These are phyloP conservation scores for Ramaria rubella DNA, from an alignment of 768 basidiomycete species.

Conservation along the genomic window DNA sequence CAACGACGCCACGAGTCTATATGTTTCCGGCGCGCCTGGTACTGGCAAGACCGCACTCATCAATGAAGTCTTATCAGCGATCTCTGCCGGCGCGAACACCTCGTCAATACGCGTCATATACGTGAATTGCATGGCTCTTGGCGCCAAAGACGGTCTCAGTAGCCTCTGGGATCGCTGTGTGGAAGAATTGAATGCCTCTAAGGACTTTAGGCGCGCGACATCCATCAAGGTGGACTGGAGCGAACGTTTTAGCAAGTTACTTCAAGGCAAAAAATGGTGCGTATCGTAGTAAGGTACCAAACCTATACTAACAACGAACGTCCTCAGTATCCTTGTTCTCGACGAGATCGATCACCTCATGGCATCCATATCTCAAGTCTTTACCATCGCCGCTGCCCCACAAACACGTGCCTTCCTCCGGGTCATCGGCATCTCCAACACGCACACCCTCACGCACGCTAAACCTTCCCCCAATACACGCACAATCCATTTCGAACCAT, in stretches of 20 bases:
- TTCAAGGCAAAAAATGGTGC: slow-evolving; percentile 6
- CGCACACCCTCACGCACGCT: slow-evolving; percentile 71
- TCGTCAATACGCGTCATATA: slow-evolving; percentile 38
- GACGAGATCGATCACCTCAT: slow-evolving; percentile 86
- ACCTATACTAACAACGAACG: background rate
- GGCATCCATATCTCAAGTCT: slow-evolving; percentile 52
- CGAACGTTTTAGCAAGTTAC: background rate
- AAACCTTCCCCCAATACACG: slow-evolving; percentile 31
- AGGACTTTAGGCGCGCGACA: slow-evolving; percentile 29
- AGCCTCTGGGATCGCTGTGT: slow-evolving; percentile 63
- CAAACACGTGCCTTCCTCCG: slow-evolving; percentile 47
- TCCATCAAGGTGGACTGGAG: slow-evolving; percentile 15
- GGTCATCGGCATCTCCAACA: slow-evolving; percentile 82
- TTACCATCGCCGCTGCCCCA: slow-evolving; percentile 50
- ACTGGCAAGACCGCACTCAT: slow-evolving; percentile 89
- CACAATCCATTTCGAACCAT: slow-evolving; percentile 78
- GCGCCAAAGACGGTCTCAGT: slow-evolving; percentile 41
- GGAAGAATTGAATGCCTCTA: slow-evolving; percentile 43
- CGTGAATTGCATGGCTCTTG: slow-evolving; percentile 79
- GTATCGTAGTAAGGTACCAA: background rate
- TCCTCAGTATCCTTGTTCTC: slow-evolving; percentile 61
- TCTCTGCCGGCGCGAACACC: slow-evolving; percentile 30
- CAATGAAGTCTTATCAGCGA: slow-evolving; percentile 46
- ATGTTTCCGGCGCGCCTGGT: slow-evolving; percentile 90
- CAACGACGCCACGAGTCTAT: slow-evolving; percentile 45